Evolutionary conservation across 441 rosid species (phyloP), one percentile per base, ranked within the genome.

Genomic region (Eugenia klotzschiana): DNA sequence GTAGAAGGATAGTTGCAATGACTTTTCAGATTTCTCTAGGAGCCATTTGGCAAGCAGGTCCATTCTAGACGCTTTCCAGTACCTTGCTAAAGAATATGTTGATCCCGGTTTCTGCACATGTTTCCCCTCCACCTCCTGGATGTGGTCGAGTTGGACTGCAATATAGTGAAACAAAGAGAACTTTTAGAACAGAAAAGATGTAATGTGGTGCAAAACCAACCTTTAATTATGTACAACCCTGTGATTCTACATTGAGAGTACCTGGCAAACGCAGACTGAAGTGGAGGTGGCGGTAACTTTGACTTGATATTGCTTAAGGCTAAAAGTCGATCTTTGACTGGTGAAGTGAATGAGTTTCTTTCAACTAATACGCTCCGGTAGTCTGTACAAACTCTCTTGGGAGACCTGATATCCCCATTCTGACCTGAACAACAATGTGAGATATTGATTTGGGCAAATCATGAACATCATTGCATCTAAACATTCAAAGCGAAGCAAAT

Each of bases 251-350:
- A 57, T n/a, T 73, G 51, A 51, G 49, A 33, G 54, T 91, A 95
- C 99, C 98, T 97, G 81, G 99, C 98, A 92, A 97, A 97, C 80
- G 98, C 98, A 86, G 99, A 97, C 86, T 97, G 99, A 92, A 95
- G 88, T 37, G 97, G 94, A 86, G 98, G 95, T 53, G 97, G 93
- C 20, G 89, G 88, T 80, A 93, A 88, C 92, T 96, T 97, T 77
- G 99, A 87, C 89, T 93, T 94, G 81, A 90, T 89, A 85, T 89
- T 92, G 85, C 92, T 90, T 7, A 91, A 85, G 60, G 95, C 91
- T 82, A 93, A 89, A 27, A 94, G 88, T 26, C 98, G 98, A 87
- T 96, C 98, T 87, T 97, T 97, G 84, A 94, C 98, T 15, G 98
- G 99, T 84, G 99, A 95, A 79, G 98, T 91, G 89, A 97, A 94